phyloP scores from a whole-genome alignment of 805 yeast species.

The Kockiozyma suomiensis region DNA sequence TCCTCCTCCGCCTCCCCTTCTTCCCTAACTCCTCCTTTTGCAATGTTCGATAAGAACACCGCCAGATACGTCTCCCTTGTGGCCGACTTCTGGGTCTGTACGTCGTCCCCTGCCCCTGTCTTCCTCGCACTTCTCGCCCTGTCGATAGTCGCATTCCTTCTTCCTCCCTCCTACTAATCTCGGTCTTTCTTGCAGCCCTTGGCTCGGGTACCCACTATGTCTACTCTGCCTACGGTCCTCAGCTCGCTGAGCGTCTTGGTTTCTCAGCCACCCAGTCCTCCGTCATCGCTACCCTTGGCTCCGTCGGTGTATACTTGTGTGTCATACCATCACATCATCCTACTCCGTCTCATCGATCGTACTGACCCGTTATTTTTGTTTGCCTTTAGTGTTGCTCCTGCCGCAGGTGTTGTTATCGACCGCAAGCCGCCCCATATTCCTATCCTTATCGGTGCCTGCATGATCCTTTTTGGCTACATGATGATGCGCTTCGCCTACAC shows the following conservation, averaged over 20 bases:
- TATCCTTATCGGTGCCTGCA: constrained; percentile 47
- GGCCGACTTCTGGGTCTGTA: constrained; percentile 33
- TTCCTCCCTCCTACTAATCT: neutral
- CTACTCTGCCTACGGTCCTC: constrained; percentile 79
- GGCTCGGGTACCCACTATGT: constrained; percentile 68
- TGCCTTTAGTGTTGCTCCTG: constrained; percentile 55
- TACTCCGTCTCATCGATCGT: neutral
- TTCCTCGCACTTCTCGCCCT: too few relatives aligned
- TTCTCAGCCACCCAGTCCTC: constrained; percentile 68
- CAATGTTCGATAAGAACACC: constrained; percentile 26
- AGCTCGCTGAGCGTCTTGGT: constrained; percentile 59
- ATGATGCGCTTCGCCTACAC: constrained; percentile 57
- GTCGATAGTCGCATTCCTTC: neutral
- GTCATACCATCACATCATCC: constrained; percentile 2
- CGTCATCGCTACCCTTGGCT: constrained; percentile 65
- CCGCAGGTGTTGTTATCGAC: constrained; percentile 69
- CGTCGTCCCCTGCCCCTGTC: neutral
- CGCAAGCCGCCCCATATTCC: constrained; percentile 59
- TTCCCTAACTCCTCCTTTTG: neutral
- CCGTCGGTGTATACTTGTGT: constrained; percentile 59
- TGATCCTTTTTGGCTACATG: constrained; percentile 58
- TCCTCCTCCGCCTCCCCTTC: neutral
- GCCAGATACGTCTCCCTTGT: constrained; percentile 30
- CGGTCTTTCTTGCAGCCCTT: constrained; percentile 16
- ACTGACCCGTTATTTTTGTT: neutral